Evolutionary conservation across 2,329 filamentous ascomycete genomes (phyloP).

Genomic region (Thelonectria blattea): DNA sequence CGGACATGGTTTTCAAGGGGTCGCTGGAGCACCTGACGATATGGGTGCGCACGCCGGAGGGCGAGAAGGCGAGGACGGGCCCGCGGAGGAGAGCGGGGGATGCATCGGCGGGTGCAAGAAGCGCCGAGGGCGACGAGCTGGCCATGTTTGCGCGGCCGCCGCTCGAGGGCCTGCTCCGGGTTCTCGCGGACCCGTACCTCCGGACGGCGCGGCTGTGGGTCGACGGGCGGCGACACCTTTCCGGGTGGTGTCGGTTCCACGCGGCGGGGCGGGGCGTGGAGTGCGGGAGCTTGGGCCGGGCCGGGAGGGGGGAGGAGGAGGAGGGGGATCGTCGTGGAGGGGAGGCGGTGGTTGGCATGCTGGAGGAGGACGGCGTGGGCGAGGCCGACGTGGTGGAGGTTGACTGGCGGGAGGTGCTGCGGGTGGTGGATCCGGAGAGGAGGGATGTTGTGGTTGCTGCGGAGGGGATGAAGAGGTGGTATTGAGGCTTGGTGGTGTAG

Average conservation of each 20-base stretch:
- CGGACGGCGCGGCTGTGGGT: constrained; percentile 48
- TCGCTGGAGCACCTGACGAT: constrained; percentile 36
- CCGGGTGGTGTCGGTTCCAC: constrained; percentile 52
- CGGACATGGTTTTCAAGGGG: constrained; percentile 43
- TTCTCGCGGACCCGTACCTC: constrained; percentile 54
- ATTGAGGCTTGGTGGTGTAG: neutral
- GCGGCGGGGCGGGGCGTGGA: constrained; percentile 28
- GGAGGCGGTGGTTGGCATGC: neutral
- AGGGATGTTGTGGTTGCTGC: constrained; percentile 33
- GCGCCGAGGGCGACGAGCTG: too few species aligned
- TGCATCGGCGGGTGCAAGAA: too few species aligned
- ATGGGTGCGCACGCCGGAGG: constrained; percentile 25
- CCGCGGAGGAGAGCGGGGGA: neutral
- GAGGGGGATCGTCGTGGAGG: constrained; percentile 12
- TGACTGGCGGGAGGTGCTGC: constrained; percentile 42
- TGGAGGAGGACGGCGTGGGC: neutral
- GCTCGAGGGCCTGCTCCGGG: constrained; percentile 45
- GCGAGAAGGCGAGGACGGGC: constrained; percentile 10
- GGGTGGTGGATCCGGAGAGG: constrained; percentile 40
- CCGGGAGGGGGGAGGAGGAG: constrained; percentile 9
- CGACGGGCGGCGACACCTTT: constrained; percentile 43
- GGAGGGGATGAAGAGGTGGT: constrained; percentile 25
- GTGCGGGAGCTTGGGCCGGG: constrained; percentile 20
- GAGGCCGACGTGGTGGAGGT: constrained; percentile 29
- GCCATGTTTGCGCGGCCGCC: constrained; percentile 39